These are phyloP conservation scores for Ehretia macrophylla DNA, from an alignment of 257 asterid genomes.

Conservation along the genomic window DNA sequence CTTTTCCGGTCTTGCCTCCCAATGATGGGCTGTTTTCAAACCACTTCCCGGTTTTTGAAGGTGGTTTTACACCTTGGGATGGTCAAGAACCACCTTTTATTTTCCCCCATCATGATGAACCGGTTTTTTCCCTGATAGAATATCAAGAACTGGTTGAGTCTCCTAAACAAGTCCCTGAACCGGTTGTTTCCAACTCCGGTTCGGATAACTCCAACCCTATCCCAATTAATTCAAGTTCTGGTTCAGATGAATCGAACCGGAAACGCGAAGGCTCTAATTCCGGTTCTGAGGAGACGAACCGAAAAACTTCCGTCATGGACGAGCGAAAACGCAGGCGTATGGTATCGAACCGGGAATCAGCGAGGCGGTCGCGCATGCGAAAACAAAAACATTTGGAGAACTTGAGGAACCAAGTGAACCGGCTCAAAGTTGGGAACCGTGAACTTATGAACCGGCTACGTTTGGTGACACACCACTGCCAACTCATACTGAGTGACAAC, in stretches of 20 bases:
- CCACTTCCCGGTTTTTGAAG: conserved; percentile 42
- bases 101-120: conserved; percentile 19
- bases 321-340: conserved; percentile 71
- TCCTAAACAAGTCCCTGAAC: conserved; percentile 27
- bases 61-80: conserved; percentile 58
- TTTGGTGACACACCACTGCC: conserved; percentile 36
- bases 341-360: conserved; percentile 94
- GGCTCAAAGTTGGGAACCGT: conserved; percentile 50
- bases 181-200: conserved; percentile 50
- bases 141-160: too few relatives aligned
- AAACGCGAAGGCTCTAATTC: conserved; percentile 9
- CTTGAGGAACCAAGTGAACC: conserved; percentile 66
- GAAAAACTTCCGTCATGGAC: conserved; percentile 25
- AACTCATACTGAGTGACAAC: conserved; percentile 38
- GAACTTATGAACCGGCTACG: conserved; percentile 62
- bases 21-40: conserved; percentile 29
- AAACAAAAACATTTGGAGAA: conserved; percentile 79
- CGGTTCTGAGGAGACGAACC: conserved; percentile 29
- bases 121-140: too few relatives aligned
- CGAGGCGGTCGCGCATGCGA: conserved; percentile 79
- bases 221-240: conserved; percentile 22
- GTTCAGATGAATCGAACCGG: conserved; percentile 30
- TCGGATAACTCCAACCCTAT: conserved; percentile 26
- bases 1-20: conserved; percentile 38
- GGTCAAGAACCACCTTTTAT: conserved; percentile 33